A percentile compares a stretch with the other conserved stretches of the same genome.
These are phyloP conservation scores for Pleurotus eryngii DNA, from an alignment of 768 basidiomycete species.

Conservation along the genomic window DNA sequence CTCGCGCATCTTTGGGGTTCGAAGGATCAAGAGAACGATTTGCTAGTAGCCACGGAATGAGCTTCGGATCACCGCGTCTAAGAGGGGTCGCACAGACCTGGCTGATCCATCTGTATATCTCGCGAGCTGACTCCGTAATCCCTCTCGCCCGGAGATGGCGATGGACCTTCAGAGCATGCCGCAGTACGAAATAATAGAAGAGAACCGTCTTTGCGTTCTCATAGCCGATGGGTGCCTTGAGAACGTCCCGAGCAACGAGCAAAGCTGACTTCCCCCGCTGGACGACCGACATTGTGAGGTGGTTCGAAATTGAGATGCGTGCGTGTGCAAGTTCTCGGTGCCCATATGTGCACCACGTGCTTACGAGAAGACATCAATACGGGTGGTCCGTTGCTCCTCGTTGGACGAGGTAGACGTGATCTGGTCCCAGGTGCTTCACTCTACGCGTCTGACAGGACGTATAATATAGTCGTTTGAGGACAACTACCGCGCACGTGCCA, in stretches of 20 bases:
- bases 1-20: slow-evolving; percentile 54
- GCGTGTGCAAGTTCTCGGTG: slow-evolving; percentile 1
- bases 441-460: no score
- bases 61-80: not conserved
- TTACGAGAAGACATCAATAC: not conserved
- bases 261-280: not conserved
- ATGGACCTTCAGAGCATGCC: slow-evolving; percentile 48
- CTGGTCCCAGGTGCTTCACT: no score
- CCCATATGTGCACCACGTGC: not conserved
- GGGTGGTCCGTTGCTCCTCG: no score
- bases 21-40: slow-evolving; percentile 53
- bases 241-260: slow-evolving; percentile 2
- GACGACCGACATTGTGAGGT: not conserved
- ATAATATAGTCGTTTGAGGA: not conserved
- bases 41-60: slow-evolving; percentile 32
- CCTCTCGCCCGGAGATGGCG: slow-evolving; percentile 69
- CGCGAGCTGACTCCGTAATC: slow-evolving; percentile 40
- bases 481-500: not conserved
- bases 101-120: slow-evolving; percentile 50
- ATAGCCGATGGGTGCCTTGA: slow-evolving; percentile 16
- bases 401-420: no score
- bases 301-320: not conserved
- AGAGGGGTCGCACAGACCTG: slow-evolving; percentile 37
- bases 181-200: slow-evolving; percentile 56
- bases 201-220: slow-evolving; percentile 54